A percentile compares a stretch with the other conserved stretches of the same genome.
These are phyloP conservation scores for Paecilomyces sp. DNA, from an alignment of 2,329 filamentous ascomycete species.

Conservation along the genomic window DNA sequence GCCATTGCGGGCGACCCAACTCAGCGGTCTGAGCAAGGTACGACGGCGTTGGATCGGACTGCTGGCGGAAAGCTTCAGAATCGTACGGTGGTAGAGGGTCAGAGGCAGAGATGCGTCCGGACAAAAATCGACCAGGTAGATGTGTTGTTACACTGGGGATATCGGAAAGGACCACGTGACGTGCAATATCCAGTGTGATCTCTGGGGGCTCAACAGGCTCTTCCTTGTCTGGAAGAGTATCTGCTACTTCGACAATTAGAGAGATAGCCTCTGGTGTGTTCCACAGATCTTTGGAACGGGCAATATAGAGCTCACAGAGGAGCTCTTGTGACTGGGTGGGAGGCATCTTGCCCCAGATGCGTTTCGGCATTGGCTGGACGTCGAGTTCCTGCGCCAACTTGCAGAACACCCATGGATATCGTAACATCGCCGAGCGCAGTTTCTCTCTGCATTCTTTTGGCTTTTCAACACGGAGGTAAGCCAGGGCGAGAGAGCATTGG, in stretches of 20 bases:
- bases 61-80: conserved; percentile 28
- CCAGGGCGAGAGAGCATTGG: conserved; percentile 68
- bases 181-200: conserved; percentile 54
- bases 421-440: conserved; percentile 61
- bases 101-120: conserved; percentile 62
- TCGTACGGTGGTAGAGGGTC: conserved; percentile 71
- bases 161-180: conserved; percentile 74
- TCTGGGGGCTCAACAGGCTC: conserved; percentile 36
- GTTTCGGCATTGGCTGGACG: conserved; percentile 65
- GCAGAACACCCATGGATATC: conserved; percentile 77
- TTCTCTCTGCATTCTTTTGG: conserved; percentile 56
- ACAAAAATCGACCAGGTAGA: conserved; percentile 59
- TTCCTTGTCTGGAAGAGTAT: conserved; percentile 42
- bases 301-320: conserved; percentile 67
- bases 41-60: conserved; percentile 25
- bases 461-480: conserved; percentile 65
- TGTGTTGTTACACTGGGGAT: conserved; percentile 62
- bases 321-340: conserved; percentile 60
- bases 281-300: conserved; percentile 76
- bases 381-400: conserved; percentile 73
- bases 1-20: conserved; percentile 25
- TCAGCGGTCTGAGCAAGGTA: conserved; percentile 26
- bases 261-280: conserved; percentile 64
- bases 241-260: conserved; percentile 63
- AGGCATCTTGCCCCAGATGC: conserved; percentile 73